Percentiles rank a stretch among this genome's conserved stretches.
Evolutionary conservation across 2,329 filamentous ascomycete genomes (phyloP).

Genomic region (Balansia obtecta): DNA sequence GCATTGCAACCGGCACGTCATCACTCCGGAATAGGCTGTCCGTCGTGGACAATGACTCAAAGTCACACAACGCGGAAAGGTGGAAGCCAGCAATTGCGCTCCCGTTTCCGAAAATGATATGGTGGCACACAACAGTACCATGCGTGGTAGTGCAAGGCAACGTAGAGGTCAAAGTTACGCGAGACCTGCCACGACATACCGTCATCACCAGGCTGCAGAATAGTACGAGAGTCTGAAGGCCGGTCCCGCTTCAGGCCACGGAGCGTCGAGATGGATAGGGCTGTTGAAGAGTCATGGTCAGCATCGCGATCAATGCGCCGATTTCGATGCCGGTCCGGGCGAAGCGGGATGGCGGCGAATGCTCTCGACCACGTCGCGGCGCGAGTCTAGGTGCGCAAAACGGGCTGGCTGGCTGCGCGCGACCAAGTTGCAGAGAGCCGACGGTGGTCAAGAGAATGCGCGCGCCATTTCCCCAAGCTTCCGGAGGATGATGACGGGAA

Average conservation of each 20-base stretch:
- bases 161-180: conserved; percentile 10
- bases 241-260: conserved; percentile 71
- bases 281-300: conserved; percentile 22
- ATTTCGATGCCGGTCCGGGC: background rate
- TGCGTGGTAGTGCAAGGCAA: conserved; percentile 7
- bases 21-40: background rate
- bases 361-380: too few species aligned
- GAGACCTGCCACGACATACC: conserved; percentile 46
- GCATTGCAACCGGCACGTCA: background rate
- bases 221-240: conserved; percentile 55
- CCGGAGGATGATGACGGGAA: background rate
- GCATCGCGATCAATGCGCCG: conserved; percentile 10
- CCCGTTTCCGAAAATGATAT: background rate
- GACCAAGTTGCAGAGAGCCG: background rate
- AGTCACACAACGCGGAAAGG: conserved; percentile 2
- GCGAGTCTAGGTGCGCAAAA: background rate
- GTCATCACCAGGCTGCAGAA: conserved; percentile 46
- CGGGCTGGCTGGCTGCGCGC: background rate
- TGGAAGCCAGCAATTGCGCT: conserved; percentile 1
- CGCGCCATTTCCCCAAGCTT: background rate
- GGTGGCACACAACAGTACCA: conserved; percentile 6
- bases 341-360: background rate
- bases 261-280: conserved; percentile 38
- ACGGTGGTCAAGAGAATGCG: background rate
- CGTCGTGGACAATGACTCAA: background rate